phyloP scores from a whole-genome alignment of 2,329 filamentous ascomycete species.

The Fusarium decemcellulare region DNA sequence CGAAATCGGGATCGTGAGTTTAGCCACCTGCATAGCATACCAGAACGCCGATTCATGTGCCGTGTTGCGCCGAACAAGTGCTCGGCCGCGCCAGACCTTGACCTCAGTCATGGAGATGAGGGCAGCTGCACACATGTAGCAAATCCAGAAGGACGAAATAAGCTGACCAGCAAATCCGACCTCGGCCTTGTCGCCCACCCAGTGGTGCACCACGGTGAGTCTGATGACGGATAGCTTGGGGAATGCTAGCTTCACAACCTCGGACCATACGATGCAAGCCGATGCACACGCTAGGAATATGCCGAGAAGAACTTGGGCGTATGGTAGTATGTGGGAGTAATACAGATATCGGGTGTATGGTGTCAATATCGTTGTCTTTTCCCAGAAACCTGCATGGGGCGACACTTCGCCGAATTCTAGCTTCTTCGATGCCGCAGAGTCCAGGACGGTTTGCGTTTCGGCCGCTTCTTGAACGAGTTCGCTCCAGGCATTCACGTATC shows the following conservation, averaged over 20 bases:
- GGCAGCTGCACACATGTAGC: constrained; percentile 96
- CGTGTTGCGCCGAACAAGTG: constrained; percentile 90
- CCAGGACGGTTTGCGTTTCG: constrained; percentile 84
- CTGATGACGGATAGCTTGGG: constrained; percentile 80
- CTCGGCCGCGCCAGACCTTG: constrained; percentile 97
- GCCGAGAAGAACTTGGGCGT: constrained; percentile 75
- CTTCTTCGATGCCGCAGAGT: constrained; percentile 84
- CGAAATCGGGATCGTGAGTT: constrained; percentile 90
- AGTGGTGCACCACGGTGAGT: constrained; percentile 81
- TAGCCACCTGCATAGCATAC: constrained; percentile 94
- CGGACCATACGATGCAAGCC: constrained; percentile 90
- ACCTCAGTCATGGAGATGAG: constrained; percentile 91
- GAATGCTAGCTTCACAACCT: constrained; percentile 87
- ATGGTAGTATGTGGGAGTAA: constrained; percentile 81
- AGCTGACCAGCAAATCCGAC: constrained; percentile 90
- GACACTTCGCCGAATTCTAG: constrained; percentile 80
- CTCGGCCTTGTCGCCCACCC: constrained; percentile 77
- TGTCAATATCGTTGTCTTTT: constrained; percentile 74
- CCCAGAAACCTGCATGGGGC: constrained; percentile 67
- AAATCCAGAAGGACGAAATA: constrained; percentile 88
- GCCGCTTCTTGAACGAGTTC: constrained; percentile 80
- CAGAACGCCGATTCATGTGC: constrained; percentile 95
- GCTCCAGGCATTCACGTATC: constrained; percentile 91
- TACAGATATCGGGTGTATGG: constrained; percentile 87
- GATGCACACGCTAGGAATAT: constrained; percentile 81